Evolutionary conservation across 768 basidiomycete genomes (phyloP).

Genomic region (Daedalea quercina): DNA sequence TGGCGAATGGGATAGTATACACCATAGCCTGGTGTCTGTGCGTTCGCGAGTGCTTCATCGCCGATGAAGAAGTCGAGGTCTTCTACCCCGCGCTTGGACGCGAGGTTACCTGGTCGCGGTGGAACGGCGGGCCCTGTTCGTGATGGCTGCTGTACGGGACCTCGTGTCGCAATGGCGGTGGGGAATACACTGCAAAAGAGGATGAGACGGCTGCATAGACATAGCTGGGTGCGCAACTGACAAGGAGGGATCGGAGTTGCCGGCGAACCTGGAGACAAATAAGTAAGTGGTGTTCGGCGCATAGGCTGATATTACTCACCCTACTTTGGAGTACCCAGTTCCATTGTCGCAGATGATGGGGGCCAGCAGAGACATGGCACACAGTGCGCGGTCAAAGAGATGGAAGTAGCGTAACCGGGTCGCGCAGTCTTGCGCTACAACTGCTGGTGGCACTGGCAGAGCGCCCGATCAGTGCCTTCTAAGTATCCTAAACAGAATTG

Average conservation of each 20-base stretch:
- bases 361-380: slow-evolving; percentile 72
- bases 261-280: slow-evolving; percentile 67
- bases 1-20: slow-evolving; percentile 96
- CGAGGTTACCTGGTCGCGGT: slow-evolving; percentile 83
- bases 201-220: not conserved
- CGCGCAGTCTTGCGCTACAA: no score
- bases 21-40: slow-evolving; percentile 90
- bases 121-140: slow-evolving; percentile 75
- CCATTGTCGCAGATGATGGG: slow-evolving; percentile 99
- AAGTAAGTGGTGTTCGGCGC: not conserved
- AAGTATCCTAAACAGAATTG: not conserved
- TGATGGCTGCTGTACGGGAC: slow-evolving; percentile 50
- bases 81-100: slow-evolving; percentile 95
- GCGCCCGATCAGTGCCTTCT: not conserved
- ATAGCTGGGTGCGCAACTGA: slow-evolving; percentile 33
- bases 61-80: slow-evolving; percentile 99
- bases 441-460: no score
- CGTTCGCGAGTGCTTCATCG: slow-evolving; percentile 93
- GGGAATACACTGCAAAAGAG: slow-evolving; percentile 80
- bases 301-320: slow-evolving; percentile 41
- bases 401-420: not conserved
- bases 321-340: slow-evolving; percentile 95
- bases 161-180: slow-evolving; percentile 90
- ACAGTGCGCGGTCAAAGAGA: not conserved
- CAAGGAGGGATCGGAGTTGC: slow-evolving; percentile 99